Base-by-base conservation (phyloP, 2,329 filamentous ascomycete species). In the Beauveria brongniartii region DNA sequence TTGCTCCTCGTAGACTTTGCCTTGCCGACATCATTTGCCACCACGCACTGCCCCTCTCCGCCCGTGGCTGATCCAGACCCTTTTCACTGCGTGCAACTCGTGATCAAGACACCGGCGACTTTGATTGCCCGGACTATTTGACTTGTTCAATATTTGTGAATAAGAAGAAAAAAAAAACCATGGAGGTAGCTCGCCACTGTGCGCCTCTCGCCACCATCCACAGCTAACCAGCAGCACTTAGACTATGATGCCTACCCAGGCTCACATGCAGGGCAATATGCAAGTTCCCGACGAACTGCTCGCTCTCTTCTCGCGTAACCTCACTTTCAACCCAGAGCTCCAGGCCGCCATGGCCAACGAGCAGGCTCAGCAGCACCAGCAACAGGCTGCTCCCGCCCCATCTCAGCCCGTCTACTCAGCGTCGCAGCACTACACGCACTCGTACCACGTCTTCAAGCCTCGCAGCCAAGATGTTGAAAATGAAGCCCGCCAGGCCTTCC, bases 341-440 rank as follows among this genome's bases (percentile, higher is more conserved):
- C 67, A 69, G 51, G 61, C 63, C 16, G 62, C 66, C 48, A 66
- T 61, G 22, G 63, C 57, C 18, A 69, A 69, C 61, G 64, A 71
- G 59, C 51, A 57, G 30, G 73, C 69, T 61, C 73, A 72, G 60
- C 69, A 67, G 57, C 66, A 61, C 14, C 62, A 61, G 14, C 60
- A 62, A 18, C 61, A 55, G 60, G n/a, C 26, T 34, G 54, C 55
- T 10, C 34, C 46, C 20, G 60, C 65, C 63, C 59, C 59, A n/a
- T 34, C 61, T 41, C 62, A n/a, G 44, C 47, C 65, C 61, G 87
- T 90, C 64, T 95, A 94, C 76, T 86, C 82, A 62, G 84, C 90
- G 66, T 89, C 90, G 10, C 87, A 90, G 69, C 91, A 96, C 73
- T 96, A 96, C 73, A 88, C 88, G 65, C 91, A 92, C 70, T 91